Evolutionary conservation across 139 green algal genomes (phyloP).

Genomic region (Chlamydomonas asymmetrica): DNA sequence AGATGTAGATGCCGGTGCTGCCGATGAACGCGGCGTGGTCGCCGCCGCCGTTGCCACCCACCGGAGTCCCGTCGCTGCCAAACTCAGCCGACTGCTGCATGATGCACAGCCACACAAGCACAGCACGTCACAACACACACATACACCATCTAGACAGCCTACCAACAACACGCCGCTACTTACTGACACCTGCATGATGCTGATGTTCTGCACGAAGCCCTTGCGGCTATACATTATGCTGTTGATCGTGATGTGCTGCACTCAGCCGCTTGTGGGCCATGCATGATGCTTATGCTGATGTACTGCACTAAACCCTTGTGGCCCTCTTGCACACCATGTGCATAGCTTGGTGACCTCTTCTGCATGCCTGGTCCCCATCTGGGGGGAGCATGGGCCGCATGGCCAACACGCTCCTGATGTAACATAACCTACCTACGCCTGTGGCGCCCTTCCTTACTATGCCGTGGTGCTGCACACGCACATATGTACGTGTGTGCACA

Average conservation of each 20-base stretch:
- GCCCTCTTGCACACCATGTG: not conserved
- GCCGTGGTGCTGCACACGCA: not conserved
- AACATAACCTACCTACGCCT: not conserved
- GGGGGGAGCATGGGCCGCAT: not conserved
- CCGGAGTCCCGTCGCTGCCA: too few species aligned
- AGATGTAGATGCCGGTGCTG: constrained; percentile 36
- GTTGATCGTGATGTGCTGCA: too few species aligned
- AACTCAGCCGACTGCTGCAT: too few species aligned
- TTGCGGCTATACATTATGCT: too few species aligned
- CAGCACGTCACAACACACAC: not conserved
- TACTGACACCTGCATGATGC: not conserved
- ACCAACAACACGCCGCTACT: not conserved
- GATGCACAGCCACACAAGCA: not conserved
- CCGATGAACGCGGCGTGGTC: constrained; percentile 20
- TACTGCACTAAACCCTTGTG: too few species aligned
- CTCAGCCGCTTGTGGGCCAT: too few species aligned
- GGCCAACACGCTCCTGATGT: not conserved
- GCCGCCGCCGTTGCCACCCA: too few species aligned
- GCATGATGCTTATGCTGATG: too few species aligned
- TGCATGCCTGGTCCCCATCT: not conserved
- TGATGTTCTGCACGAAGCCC: too few species aligned
- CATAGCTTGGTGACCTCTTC: not conserved
- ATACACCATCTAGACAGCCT: not conserved
- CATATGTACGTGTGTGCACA: not conserved
- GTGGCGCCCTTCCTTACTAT: constrained; percentile 17